Base-by-base conservation (phyloP, 2,329 filamentous ascomycete species). In the Pestalotiopsis sp. region DNA sequence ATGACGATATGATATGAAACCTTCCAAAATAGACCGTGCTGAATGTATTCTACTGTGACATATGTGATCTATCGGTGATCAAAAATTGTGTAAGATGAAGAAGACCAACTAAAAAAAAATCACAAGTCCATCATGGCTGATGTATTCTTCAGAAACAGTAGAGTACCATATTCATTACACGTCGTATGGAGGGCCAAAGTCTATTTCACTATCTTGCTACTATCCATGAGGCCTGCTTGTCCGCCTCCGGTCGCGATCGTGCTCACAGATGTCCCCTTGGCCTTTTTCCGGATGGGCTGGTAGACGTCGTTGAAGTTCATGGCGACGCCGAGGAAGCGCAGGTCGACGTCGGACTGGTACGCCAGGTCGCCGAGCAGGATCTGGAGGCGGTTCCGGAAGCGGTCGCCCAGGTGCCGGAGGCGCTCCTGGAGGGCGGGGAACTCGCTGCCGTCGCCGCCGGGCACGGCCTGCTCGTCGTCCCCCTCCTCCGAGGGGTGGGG, bases 271-370 rank as follows among this genome's bases (percentile, higher is more conserved):
- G 73, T 75, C 36, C 73, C 65, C 79, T 83, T 86, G 69, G 86
- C 82, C 81, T 90, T 90, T 78, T 91, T 88, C 75, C 90, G 86
- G 59, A 91, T 88, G 14, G 93, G 93, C 80, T 93, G 89, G 80
- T 98, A 98, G 31, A 97, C 93, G 78, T 98, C 95, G 81, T 99
- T 99, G 81, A 98, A 99, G 82, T 98, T 99, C 94, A 99, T 98
- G 56, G 96, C 93, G 61, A 98, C 94, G 52, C 94, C 96, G 73
- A 99, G 82, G 84, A 98, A 98, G 67, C 95, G 88, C 90, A 99
- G 93, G 79, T 99, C 96, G 65, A 95, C 91, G 79, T 99, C 96
- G 0, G 94, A 92, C 81, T 98, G 95, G 81, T 97, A 95, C 9
- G 94, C 92, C 71, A 99, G 80, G 79, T 99, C 97, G 14, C 96